phyloP scores from a whole-genome alignment of 2,329 filamentous ascomycete species.

The Aureobasidium vineae region DNA sequence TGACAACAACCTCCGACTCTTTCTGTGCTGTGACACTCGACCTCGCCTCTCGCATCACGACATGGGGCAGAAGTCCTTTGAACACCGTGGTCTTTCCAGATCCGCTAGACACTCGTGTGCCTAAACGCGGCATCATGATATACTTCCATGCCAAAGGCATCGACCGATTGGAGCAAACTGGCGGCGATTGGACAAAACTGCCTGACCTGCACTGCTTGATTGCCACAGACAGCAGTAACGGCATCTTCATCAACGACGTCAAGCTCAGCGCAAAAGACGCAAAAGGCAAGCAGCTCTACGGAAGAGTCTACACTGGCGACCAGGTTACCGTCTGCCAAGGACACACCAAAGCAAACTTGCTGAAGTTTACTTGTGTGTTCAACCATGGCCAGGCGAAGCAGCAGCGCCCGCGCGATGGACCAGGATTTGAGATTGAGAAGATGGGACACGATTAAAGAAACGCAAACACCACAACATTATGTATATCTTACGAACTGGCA shows the following conservation, averaged over 20 bases:
- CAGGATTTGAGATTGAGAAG: conserved; percentile 17
- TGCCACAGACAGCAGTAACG: conserved; percentile 72
- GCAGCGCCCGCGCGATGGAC: not conserved
- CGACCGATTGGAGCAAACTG: conserved; percentile 53
- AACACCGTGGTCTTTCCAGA: conserved; percentile 68
- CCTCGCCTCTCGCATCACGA: conserved; percentile 65
- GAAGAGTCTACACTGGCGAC: conserved; percentile 73
- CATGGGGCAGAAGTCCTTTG: conserved; percentile 70
- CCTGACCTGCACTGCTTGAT: conserved; percentile 66
- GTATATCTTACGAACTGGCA: conserved; percentile 9
- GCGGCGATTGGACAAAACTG: conserved; percentile 55
- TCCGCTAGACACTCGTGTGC: conserved; percentile 66
- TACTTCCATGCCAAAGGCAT: conserved; percentile 70
- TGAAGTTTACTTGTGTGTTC: conserved; percentile 48
- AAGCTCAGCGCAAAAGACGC: conserved; percentile 58
- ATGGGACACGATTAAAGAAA: conserved; percentile 14
- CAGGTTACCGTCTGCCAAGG: conserved; percentile 68
- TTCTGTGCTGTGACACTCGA: conserved; percentile 62
- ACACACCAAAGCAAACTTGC: conserved; percentile 29
- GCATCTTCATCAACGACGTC: conserved; percentile 75
- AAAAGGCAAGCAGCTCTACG: conserved; percentile 55
- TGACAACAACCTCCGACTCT: conserved; percentile 66
- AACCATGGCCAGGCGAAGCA: conserved; percentile 41
- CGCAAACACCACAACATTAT: not conserved
- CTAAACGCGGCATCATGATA: conserved; percentile 77